Conservation (phyloP, 768 basidiomycete genomes). For the Leccinum disarticulatum region DNA sequence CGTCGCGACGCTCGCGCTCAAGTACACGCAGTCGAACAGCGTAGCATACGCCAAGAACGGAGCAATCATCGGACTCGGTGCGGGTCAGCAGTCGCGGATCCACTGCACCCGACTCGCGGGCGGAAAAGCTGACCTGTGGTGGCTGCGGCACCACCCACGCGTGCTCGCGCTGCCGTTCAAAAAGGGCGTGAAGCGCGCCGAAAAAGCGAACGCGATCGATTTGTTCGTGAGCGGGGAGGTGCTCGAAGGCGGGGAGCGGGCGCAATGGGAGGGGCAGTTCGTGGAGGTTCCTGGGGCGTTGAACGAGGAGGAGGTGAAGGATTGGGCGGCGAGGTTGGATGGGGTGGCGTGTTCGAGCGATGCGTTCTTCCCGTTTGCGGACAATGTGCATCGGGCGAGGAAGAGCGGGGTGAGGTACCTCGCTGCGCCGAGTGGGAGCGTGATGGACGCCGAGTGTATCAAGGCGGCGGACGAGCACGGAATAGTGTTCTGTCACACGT, state of each 20-base stretch:
- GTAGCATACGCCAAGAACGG: slow-evolving; percentile 94
- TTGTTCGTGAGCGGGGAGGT: slow-evolving; percentile 90
- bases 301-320: slow-evolving; percentile 65
- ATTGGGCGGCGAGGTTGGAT: slow-evolving; percentile 72
- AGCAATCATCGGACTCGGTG: slow-evolving; percentile 92
- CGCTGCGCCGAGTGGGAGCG: slow-evolving; percentile 89
- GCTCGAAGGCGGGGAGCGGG: slow-evolving; percentile 85
- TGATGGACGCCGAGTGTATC: slow-evolving; percentile 97
- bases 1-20: slow-evolving; percentile 93
- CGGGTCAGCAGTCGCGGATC: slow-evolving; percentile 97
- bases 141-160: slow-evolving; percentile 95
- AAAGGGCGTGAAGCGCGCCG: slow-evolving; percentile 95
- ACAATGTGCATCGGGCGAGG: slow-evolving; percentile 92
- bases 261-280: slow-evolving; percentile 89
- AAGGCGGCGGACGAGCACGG: slow-evolving; percentile 93
- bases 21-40: slow-evolving; percentile 99
- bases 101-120: slow-evolving; percentile 99
- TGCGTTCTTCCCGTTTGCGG: slow-evolving; percentile 99
- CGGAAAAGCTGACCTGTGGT: slow-evolving; percentile 98
- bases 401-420: slow-evolving; percentile 93
- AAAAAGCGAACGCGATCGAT: slow-evolving; percentile 98
- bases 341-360: slow-evolving; percentile 94
- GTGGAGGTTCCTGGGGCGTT: slow-evolving; percentile 67
- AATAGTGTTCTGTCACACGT: slow-evolving; percentile 90
- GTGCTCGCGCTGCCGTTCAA: slow-evolving; percentile 94